phyloP scores from a whole-genome alignment of 164 flowering plant species.

The Chimonanthus salicifolius region DNA sequence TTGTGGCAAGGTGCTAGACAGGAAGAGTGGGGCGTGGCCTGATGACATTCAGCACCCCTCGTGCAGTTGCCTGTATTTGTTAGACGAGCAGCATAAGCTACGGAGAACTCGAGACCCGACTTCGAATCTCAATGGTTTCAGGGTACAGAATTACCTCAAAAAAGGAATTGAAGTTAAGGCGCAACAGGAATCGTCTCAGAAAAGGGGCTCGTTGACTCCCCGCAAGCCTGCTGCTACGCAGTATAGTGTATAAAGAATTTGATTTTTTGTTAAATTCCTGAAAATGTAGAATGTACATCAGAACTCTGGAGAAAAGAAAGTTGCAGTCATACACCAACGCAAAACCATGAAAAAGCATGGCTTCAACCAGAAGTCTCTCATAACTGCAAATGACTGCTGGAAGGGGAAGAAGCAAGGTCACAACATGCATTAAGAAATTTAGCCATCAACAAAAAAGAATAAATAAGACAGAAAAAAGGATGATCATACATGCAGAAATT shows the following conservation, averaged over 20 bases:
- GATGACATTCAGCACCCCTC: constrained; percentile 84
- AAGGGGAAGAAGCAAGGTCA: not conserved
- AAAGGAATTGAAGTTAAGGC: constrained; percentile 87
- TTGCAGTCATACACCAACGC: not conserved
- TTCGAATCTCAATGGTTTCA: not conserved
- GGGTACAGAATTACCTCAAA: constrained; percentile 62
- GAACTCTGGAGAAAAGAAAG: not conserved
- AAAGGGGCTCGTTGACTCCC: constrained; percentile 98
- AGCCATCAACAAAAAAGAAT: not conserved
- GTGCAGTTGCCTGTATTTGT: constrained; percentile 72
- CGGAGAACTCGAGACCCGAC: not conserved
- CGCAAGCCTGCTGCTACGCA: constrained; percentile 92
- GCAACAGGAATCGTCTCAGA: constrained; percentile 81
- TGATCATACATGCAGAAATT: not conserved
- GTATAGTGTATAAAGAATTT: constrained; percentile 89
- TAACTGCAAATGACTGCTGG: not conserved
- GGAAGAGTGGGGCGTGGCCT: constrained; percentile 23
- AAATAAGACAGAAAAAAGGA: not conserved
- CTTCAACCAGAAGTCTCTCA: not conserved
- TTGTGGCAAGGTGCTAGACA: not conserved
- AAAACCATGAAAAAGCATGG: not conserved
- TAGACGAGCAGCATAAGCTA: constrained; percentile 7
- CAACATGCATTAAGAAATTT: too few species aligned
- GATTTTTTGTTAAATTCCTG: constrained; percentile 99
- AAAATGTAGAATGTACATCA: constrained; percentile 1